phyloP scores from a whole-genome alignment of 2,329 filamentous ascomycete genomes.

The Domatiomyces catenatus region DNA sequence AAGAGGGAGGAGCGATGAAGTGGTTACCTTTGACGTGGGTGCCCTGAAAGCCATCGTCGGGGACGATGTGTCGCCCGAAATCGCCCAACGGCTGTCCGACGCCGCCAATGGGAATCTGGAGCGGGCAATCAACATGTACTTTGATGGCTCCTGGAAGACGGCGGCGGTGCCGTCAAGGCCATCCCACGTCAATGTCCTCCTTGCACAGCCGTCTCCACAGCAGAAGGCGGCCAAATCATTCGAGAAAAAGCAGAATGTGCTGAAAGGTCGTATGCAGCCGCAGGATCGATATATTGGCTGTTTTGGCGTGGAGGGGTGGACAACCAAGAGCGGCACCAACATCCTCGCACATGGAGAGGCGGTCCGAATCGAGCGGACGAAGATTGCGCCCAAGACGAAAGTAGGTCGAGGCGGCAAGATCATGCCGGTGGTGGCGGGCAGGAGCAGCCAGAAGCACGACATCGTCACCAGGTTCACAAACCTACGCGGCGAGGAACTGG shows the following conservation, averaged over 20 bases:
- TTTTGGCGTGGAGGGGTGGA: conserved; percentile 84
- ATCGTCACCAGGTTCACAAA: conserved; percentile 87
- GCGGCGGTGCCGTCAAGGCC: conserved; percentile 8
- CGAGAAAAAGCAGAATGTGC: neutral
- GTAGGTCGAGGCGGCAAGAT: conserved; percentile 31
- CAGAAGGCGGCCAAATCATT: neutral
- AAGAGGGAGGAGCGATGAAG: conserved; percentile 2
- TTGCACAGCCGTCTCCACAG: neutral
- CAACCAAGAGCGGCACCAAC: conserved; percentile 63
- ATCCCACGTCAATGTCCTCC: neutral
- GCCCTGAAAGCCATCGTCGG: conserved; percentile 46
- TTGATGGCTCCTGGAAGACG: conserved; percentile 47
- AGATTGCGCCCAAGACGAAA: conserved; percentile 46
- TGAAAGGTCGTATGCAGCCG: conserved; percentile 37
- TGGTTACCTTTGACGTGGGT: conserved; percentile 36
- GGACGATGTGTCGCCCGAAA: conserved; percentile 30
- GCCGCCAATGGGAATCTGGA: conserved; percentile 40
- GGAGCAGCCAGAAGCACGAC: conserved; percentile 53
- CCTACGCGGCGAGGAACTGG: conserved; percentile 61
- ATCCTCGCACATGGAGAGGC: conserved; percentile 65
- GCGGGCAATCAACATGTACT: conserved; percentile 47
- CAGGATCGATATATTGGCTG: conserved; percentile 66
- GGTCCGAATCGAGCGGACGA: conserved; percentile 77
- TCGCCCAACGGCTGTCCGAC: conserved; percentile 33
- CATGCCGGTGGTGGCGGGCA: conserved; percentile 27